These are phyloP conservation scores for Aspergillus sp. DNA, from an alignment of 2,329 filamentous ascomycete species.

Conservation along the genomic window DNA sequence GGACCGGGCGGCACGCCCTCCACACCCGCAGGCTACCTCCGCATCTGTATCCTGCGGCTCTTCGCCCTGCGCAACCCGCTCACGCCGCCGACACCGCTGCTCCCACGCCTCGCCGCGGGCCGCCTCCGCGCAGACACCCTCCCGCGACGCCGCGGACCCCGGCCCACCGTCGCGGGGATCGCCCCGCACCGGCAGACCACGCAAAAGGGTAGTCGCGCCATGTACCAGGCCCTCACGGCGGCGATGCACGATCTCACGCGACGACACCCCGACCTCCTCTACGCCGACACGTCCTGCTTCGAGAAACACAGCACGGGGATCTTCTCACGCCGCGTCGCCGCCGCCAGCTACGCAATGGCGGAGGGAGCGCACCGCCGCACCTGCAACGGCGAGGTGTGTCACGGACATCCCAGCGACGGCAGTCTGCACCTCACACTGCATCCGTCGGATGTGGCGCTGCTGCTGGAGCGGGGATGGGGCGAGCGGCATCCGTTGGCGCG, in stretches of 20 bases:
- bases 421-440: slow-evolving; percentile 79
- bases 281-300: slow-evolving; percentile 69
- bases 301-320: slow-evolving; percentile 80
- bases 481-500: slow-evolving; percentile 59
- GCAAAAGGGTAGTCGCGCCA: slow-evolving; percentile 57
- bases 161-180: slow-evolving; percentile 70
- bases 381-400: slow-evolving; percentile 72
- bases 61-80: slow-evolving; percentile 72
- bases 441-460: slow-evolving; percentile 69
- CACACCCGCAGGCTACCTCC: slow-evolving; percentile 70
- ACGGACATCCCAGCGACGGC: slow-evolving; percentile 74
- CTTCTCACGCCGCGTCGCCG: slow-evolving; percentile 54
- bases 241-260: slow-evolving; percentile 54
- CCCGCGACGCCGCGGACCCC: slow-evolving; percentile 60
- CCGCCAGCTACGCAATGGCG: neutral
- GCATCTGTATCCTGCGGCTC: slow-evolving; percentile 69
- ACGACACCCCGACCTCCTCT: slow-evolving; percentile 49
- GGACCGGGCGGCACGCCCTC: slow-evolving; percentile 78
- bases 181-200: slow-evolving; percentile 78
- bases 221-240: slow-evolving; percentile 56
- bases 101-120: slow-evolving; percentile 51
- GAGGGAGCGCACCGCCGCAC: slow-evolving; percentile 14
- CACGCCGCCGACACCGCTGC: slow-evolving; percentile 54
- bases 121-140: slow-evolving; percentile 55
- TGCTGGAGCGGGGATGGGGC: slow-evolving; percentile 76